These are phyloP conservation scores for Casuarina equisetifolia DNA, from an alignment of 306 rosid genomes.

Conservation along the genomic window DNA sequence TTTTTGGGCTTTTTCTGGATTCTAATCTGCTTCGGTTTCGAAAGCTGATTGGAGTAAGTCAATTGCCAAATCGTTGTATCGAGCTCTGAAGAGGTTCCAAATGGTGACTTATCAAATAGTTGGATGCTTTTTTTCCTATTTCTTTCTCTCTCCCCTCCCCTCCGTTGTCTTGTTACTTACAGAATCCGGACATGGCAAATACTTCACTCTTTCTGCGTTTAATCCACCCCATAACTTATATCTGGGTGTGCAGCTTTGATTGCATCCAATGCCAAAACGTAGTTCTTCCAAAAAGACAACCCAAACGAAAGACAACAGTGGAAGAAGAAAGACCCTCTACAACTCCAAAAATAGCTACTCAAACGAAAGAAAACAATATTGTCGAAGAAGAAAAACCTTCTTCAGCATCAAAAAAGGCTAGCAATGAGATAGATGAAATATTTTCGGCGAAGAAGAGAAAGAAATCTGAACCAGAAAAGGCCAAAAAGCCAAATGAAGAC, in stretches of 20 bases:
- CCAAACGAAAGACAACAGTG: too few relatives aligned
- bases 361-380: slow-evolving; percentile 27
- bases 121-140: too few relatives aligned
- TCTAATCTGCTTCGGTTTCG: too few relatives aligned
- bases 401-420: slow-evolving; percentile 28
- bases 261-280: not conserved
- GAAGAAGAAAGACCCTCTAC: too few relatives aligned
- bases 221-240: not conserved
- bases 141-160: too few relatives aligned
- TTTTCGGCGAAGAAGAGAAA: slow-evolving; percentile 64
- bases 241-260: not conserved
- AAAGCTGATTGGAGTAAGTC: too few relatives aligned
- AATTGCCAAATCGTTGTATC: too few relatives aligned
- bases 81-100: too few relatives aligned
- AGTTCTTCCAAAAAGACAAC: not conserved
- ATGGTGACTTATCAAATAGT: too few relatives aligned
- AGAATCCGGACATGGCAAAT: not conserved
- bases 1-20: too few relatives aligned
- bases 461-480: slow-evolving; percentile 30
- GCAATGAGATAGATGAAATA: slow-evolving; percentile 71
- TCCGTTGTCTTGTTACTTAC: not conserved
- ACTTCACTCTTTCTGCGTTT: not conserved
- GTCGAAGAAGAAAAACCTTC: slow-evolving; percentile 40
- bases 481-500: slow-evolving; percentile 24
- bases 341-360: not conserved